Evolutionary conservation across 352 stramenopile genomes (phyloP), one percentile per base, ranked within the genome.

Genomic region (Elongisporangium senticosum): DNA sequence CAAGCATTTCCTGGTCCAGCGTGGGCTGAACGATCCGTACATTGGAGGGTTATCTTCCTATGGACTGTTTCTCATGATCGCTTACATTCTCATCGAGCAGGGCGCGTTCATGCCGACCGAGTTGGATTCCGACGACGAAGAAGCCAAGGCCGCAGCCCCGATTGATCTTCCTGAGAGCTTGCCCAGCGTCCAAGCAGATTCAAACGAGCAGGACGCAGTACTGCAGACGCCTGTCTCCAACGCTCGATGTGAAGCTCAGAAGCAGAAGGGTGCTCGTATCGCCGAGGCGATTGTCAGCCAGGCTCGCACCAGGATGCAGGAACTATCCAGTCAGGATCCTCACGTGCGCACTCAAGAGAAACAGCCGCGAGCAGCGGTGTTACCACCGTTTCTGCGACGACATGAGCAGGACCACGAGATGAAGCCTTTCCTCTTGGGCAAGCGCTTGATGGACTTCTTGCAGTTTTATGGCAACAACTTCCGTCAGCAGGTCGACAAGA

Each of bases 31-130:
- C 56, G 89, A 97, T 55, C 87, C 89, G 8, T 97, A 94, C 58
- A 69, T 91, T 17, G 90, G 90, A n/a, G 90, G 90, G 0, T 68
- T 97, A 4, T 96, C 87, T 2, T 96, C 85, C 2, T 97, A 97
- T 49, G 87, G 88, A 2, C 65, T 97, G 13, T 58, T 93, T 14
- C 55, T 95, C 5, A 93, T 95, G 85, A 83, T 93, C 37, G 47
- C 86, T 17, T 87, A 75, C 24, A 71, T 90, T 2, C 26, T 92
- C 7, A 68, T 79, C 58, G 74, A 89, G 56, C 78, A 90, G 79
- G 77, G 74, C 20, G 68, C 77, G 14, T 33, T 89, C 4, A 55
- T 83, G 0, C 63, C 52, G 2, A 63, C 61, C 17, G 33, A 61
- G 2, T 20, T 20, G 14, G 50, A 58, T 20, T 55, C 63, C 21